These are phyloP conservation scores for Papiliotrema terrestris DNA, from an alignment of 1,284 basidiomycete genomes.

Conservation along the genomic window DNA sequence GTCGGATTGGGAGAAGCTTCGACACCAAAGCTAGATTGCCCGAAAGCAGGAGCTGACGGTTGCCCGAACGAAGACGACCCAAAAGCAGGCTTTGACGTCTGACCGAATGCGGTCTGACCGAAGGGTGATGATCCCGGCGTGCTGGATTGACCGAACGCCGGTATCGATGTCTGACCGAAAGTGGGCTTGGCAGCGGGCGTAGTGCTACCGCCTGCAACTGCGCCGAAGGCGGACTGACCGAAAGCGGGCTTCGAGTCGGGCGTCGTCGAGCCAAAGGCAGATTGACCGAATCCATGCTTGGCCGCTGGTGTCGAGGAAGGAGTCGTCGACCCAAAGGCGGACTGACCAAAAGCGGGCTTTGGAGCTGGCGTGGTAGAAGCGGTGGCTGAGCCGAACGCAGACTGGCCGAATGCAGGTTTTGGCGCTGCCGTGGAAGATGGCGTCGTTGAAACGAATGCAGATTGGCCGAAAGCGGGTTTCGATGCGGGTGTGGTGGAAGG, in stretches of 20 bases:
- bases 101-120: slow-evolving; percentile 17
- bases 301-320: not conserved
- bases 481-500: slow-evolving; percentile 7
- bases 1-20: not conserved
- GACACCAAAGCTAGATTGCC: not conserved
- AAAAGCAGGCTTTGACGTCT: slow-evolving; percentile 16
- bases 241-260: slow-evolving; percentile 9
- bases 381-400: slow-evolving; percentile 2
- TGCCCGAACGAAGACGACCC: slow-evolving; percentile 2
- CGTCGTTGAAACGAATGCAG: slow-evolving; percentile 5
- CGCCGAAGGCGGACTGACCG: slow-evolving; percentile 8
- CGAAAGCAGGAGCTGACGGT: slow-evolving; percentile 5
- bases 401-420: slow-evolving; percentile 7
- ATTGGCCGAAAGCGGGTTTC: slow-evolving; percentile 1
- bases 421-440: slow-evolving; percentile 7
- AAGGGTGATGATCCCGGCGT: slow-evolving; percentile 5
- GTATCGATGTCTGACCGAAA: slow-evolving; percentile 3
- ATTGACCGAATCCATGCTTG: slow-evolving; percentile 18
- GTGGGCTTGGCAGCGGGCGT: not conserved
- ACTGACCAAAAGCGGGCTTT: slow-evolving; percentile 11
- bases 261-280: slow-evolving; percentile 11
- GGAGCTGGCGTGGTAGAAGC: slow-evolving; percentile 3
- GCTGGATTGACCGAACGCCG: slow-evolving; percentile 5
- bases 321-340: not conserved
- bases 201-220: not conserved